Conservation (phyloP, 108 stramenopile genomes). For the Discostella pseudostelligera region DNA sequence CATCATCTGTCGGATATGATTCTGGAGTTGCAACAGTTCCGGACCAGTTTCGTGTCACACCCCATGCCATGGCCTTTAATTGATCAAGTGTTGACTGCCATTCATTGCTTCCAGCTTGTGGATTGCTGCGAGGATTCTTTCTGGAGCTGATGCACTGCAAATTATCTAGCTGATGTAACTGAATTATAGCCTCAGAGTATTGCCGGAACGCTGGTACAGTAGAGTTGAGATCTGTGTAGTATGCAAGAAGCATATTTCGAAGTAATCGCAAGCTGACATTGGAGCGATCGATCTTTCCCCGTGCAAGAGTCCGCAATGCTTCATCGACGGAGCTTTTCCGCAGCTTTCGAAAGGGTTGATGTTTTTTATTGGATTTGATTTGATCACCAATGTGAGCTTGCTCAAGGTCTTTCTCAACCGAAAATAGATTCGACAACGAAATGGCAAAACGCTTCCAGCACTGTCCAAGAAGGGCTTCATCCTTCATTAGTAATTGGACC, state of each 20-base stretch:
- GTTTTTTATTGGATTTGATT: constrained; percentile 51
- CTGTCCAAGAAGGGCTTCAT: constrained; percentile 58
- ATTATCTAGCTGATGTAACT: constrained; percentile 43
- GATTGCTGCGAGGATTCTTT: constrained; percentile 4
- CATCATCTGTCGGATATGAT: constrained; percentile 28
- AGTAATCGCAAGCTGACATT: constrained; percentile 50
- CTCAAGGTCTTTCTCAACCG: constrained; percentile 81
- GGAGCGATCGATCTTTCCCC: constrained; percentile 66
- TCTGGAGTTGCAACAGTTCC: constrained; percentile 15
- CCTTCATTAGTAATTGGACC: constrained; percentile 49
- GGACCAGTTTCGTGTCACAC: not conserved
- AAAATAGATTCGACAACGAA: constrained; percentile 69
- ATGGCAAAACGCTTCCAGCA: constrained; percentile 78
- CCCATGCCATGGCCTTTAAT: not conserved
- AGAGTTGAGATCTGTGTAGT: constrained; percentile 72
- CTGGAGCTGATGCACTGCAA: constrained; percentile 9
- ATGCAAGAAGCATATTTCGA: constrained; percentile 61
- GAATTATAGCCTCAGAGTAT: constrained; percentile 53
- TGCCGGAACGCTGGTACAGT: constrained; percentile 67
- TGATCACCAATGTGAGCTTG: constrained; percentile 50
- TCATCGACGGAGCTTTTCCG: constrained; percentile 69
- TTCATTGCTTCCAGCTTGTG: constrained; percentile 9
- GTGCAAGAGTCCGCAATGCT: constrained; percentile 56
- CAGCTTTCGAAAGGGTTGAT: constrained; percentile 74
- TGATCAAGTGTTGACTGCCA: constrained; percentile 10